phyloP scores from a whole-genome alignment of 495 filamentous ascomycete species.

The Aspergillus incahuasiensis region DNA sequence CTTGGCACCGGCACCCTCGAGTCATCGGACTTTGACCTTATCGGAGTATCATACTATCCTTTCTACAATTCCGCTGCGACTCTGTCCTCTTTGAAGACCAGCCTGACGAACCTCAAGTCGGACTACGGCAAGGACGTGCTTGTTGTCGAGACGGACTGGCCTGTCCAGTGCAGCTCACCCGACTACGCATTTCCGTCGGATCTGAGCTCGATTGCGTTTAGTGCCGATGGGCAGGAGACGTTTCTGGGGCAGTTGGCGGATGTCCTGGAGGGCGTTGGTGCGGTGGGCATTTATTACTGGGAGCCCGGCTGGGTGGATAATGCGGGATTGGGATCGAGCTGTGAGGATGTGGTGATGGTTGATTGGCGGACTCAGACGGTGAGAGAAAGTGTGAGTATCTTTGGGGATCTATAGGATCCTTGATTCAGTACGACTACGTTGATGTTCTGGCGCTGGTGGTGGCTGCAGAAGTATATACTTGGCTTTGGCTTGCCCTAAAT shows the following conservation, averaged over 20 bases:
- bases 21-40: conserved; percentile 59
- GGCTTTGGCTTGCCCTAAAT: neutral
- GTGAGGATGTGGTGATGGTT: conserved; percentile 46
- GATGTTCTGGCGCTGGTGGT: too few species aligned
- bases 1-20: conserved; percentile 48
- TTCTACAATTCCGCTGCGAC: conserved; percentile 57
- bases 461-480: neutral
- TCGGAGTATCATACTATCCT: conserved; percentile 68
- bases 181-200: conserved; percentile 55
- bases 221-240: conserved; percentile 53
- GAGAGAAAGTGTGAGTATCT: conserved; percentile 28
- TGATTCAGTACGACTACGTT: too few species aligned
- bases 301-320: conserved; percentile 68
- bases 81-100: conserved; percentile 49
- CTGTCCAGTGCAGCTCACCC: conserved; percentile 51
- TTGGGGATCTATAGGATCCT: conserved; percentile 23
- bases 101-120: conserved; percentile 53
- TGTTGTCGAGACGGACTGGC: conserved; percentile 67
- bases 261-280: conserved; percentile 45
- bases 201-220: conserved; percentile 52
- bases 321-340: conserved; percentile 53
- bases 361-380: conserved; percentile 26
- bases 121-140: conserved; percentile 56
- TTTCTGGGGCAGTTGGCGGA: conserved; percentile 52
- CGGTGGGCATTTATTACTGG: conserved; percentile 63